Base-by-base conservation (phyloP, 2,329 filamentous ascomycete genomes). In the Chaetomiaceae sp. region DNA sequence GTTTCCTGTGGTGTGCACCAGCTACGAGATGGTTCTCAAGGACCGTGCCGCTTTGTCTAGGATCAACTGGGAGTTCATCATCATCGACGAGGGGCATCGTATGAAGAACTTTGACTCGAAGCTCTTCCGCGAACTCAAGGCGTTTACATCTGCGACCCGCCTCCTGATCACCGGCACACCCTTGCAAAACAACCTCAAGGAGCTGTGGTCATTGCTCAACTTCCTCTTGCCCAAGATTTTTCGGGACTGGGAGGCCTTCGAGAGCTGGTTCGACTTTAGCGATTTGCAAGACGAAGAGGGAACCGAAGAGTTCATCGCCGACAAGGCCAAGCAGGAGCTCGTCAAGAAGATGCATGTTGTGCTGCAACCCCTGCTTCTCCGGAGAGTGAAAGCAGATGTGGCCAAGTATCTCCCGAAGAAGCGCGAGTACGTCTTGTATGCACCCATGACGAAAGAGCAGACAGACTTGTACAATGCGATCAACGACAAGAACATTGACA, bases 31-130 rank as follows among this genome's bases (percentile, higher is more conserved):
- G 66, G 91, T 95, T 49, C 85, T 99, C 71, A 86, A 90, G 62
- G 94, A 99, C 66, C 84, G 89, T 33, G 86, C 90, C 48, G 85
- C 85, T 32, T 73, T 99, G 5, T 84, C 84, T 0, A 86, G 87
- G 53, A 92, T 95, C 52, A 86, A 90, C 32, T 99, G 94, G 94
- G 90, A 95, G 49, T 96, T 96, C 62, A 96, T 99, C 64, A 94
- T 99, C 60, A 95, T 99, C 56, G 92, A 99, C 61, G 94, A 99
- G 71, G 94, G 94, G 0, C 94, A 99, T 66, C 86, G 94, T 1
- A 85, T 99, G 78, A 99, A 99, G 74, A 99, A 99, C 59, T 86
- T 95, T 58, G 91, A 97, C 45, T 95, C 92, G 27, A 88, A 89
- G 53, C 76, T 99, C 0, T 96, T 97, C 58, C 86, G 89, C 43